Conservation (phyloP, 2,329 filamentous ascomycete species). For the Podosphaera leucotricha region DNA sequence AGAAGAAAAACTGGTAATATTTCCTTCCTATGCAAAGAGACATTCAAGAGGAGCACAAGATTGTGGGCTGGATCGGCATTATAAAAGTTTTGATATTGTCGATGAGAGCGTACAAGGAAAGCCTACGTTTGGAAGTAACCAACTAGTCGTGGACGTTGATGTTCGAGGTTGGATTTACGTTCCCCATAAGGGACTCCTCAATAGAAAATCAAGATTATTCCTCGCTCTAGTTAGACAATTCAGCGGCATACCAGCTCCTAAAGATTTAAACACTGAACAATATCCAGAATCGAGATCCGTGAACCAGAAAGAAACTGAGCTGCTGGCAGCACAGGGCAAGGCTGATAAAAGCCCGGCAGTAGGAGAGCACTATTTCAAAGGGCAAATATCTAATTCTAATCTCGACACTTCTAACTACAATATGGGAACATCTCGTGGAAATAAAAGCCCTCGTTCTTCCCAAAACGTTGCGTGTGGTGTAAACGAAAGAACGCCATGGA, state of each 20-base stretch:
- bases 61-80: constrained; percentile 5
- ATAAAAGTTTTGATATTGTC: constrained; percentile 19
- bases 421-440: not conserved
- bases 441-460: not conserved
- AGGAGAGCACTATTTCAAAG: constrained; percentile 47
- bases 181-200: constrained; percentile 66
- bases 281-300: constrained; percentile 13
- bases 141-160: constrained; percentile 78
- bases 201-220: constrained; percentile 62
- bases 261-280: constrained; percentile 10
- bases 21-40: constrained; percentile 69
- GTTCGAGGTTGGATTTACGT: constrained; percentile 89
- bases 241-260: constrained; percentile 49
- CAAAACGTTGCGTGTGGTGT: not conserved
- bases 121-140: constrained; percentile 42
- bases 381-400: not conserved
- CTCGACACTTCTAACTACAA: not conserved
- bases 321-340: constrained; percentile 11
- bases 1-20: constrained; percentile 80
- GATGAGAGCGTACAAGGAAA: constrained; percentile 60
- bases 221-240: constrained; percentile 70
- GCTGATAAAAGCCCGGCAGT: constrained; percentile 44
- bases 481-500: constrained; percentile 20
- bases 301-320: constrained; percentile 17
- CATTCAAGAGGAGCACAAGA: constrained; percentile 9